phyloP scores from a whole-genome alignment of 352 stramenopile species.

The Phytophthora agathidicida region DNA sequence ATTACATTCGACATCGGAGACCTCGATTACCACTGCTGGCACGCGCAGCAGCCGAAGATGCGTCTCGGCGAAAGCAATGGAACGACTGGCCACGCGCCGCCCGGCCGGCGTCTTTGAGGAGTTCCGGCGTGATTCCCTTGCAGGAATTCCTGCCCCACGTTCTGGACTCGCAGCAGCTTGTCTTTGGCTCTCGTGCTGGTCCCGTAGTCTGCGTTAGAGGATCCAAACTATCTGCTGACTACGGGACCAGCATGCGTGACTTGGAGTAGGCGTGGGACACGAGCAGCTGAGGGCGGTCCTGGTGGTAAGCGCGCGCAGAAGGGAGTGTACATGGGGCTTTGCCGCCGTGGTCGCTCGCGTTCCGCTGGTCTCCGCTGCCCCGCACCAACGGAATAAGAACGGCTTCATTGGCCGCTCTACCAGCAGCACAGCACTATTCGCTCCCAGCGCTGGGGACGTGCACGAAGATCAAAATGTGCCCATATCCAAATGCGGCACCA shows the following conservation, averaged over 20 bases:
- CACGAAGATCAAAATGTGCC: too few species aligned
- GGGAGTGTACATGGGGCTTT: slow-evolving; percentile 11
- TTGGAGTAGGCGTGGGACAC: slow-evolving; percentile 3
- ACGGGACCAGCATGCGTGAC: neutral
- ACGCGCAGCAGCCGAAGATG: too few species aligned
- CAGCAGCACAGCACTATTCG: too few species aligned
- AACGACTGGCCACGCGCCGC: slow-evolving; percentile 27
- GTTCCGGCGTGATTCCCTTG: too few species aligned
- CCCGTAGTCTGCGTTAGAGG: too few species aligned
- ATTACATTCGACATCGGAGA: neutral
- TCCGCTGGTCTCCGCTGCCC: slow-evolving; percentile 13
- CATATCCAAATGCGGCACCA: too few species aligned
- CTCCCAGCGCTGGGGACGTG: too few species aligned
- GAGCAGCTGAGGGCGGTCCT: slow-evolving; percentile 7
- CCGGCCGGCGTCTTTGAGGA: too few species aligned
- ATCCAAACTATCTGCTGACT: too few species aligned
- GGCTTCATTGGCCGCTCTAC: too few species aligned
- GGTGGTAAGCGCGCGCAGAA: slow-evolving; percentile 28
- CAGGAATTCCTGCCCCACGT: slow-evolving; percentile 13
- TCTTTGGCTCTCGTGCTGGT: slow-evolving; percentile 22
- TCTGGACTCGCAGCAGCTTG: slow-evolving; percentile 13
- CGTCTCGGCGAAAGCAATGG: neutral
- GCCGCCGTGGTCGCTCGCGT: slow-evolving; percentile 12
- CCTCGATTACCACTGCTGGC: neutral
- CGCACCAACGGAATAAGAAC: slow-evolving; percentile 3